These are phyloP conservation scores for Suillus subaureus DNA, from an alignment of 768 basidiomycete genomes.

Conservation along the genomic window DNA sequence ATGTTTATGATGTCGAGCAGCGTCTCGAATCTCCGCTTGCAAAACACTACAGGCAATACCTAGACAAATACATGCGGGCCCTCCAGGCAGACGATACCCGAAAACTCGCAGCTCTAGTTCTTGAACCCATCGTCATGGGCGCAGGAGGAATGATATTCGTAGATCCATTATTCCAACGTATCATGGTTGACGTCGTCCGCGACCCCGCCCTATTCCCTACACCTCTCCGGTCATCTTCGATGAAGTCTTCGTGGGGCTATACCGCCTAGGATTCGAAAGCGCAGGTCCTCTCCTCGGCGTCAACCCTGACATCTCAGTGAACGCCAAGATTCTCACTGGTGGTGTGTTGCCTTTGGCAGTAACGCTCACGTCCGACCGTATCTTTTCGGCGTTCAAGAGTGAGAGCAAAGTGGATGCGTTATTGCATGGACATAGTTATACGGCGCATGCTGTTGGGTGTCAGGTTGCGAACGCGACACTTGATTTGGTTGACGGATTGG, in stretches of 20 bases:
- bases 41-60: constrained; percentile 58
- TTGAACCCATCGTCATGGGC: constrained; percentile 93
- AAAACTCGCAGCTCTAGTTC: constrained; percentile 71
- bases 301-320: constrained; percentile 84
- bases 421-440: constrained; percentile 95
- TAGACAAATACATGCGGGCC: constrained; percentile 40
- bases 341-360: constrained; percentile 86
- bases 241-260: constrained; percentile 94
- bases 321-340: constrained; percentile 94
- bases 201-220: constrained; percentile 36
- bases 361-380: constrained; percentile 78
- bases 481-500: constrained; percentile 56
- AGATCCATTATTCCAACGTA: constrained; percentile 93
- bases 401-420: constrained; percentile 81
- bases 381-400: constrained; percentile 81
- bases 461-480: constrained; percentile 86
- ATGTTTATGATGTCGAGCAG: constrained; percentile 68
- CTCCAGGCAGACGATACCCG: constrained; percentile 49
- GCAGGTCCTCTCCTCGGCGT: constrained; percentile 66
- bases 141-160: constrained; percentile 98
- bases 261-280: constrained; percentile 78
- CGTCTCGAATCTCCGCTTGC: constrained; percentile 68
- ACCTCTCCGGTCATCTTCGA: constrained; percentile 93
- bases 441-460: constrained; percentile 92
- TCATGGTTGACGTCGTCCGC: constrained; percentile 82